A percentile compares a stretch with the other conserved stretches of the same genome.
phyloP scores from a whole-genome alignment of 148 eudicot genomes.

The Spergularia bocconei region DNA sequence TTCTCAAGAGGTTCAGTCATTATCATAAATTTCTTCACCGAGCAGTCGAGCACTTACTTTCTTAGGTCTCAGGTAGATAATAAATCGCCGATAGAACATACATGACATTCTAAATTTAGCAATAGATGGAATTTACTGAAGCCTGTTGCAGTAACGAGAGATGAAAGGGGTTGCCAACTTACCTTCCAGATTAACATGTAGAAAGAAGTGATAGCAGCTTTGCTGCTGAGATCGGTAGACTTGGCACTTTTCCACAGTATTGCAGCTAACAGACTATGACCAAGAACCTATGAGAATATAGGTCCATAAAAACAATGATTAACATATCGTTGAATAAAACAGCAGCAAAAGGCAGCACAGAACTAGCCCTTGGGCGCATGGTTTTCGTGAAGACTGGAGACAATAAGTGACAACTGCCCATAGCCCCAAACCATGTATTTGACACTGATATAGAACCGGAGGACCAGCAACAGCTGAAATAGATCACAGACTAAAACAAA shows the following conservation, averaged over 20 bases:
- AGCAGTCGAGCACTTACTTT: too few species aligned
- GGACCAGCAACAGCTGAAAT: not conserved
- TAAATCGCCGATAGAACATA: not conserved
- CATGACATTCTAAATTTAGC: not conserved
- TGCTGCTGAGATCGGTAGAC: conserved; percentile 74
- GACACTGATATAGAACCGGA: not conserved
- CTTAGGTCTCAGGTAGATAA: not conserved
- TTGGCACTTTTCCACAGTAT: conserved; percentile 81
- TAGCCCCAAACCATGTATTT: not conserved
- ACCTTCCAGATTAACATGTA: conserved; percentile 99
- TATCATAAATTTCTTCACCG: too few species aligned
- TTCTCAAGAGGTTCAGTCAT: too few species aligned
- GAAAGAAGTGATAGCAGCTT: conserved; percentile 82
- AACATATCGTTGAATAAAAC: not conserved
- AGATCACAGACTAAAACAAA: not conserved
- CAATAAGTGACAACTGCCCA: too few species aligned
- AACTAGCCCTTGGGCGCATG: too few species aligned
- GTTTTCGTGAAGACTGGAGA: not conserved
- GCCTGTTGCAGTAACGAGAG: not conserved
- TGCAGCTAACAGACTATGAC: conserved; percentile 62
- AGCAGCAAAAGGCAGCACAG: too few species aligned
- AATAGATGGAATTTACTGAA: not conserved
- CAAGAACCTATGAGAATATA: conserved; percentile 50
- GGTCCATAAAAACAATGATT: not conserved
- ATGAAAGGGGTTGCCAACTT: conserved; percentile 7